phyloP scores from a whole-genome alignment of 176 grass and related monocot species.

The Lolium rigidum region DNA sequence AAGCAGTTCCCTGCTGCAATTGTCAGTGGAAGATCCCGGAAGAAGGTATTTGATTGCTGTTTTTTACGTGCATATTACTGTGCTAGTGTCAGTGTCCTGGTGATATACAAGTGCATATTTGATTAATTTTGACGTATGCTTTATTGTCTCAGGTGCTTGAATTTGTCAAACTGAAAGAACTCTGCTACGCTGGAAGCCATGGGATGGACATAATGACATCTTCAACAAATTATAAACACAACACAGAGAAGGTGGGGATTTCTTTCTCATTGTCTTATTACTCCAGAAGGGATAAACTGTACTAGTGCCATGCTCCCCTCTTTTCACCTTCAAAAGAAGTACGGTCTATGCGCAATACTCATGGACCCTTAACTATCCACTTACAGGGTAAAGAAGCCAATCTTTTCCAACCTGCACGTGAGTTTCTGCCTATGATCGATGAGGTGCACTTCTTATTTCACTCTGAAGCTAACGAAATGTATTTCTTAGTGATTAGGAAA shows the following conservation, averaged over 20 bases:
- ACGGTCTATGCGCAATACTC: neutral
- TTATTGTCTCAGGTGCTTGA: conserved; percentile 61
- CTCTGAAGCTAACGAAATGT: conserved; percentile 10
- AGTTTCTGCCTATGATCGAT: conserved; percentile 93
- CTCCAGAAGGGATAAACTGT: neutral
- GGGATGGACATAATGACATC: conserved; percentile 94
- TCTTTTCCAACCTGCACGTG: conserved; percentile 88
- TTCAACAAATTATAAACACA: conserved; percentile 37
- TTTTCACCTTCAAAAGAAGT: neutral
- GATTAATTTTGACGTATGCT: conserved; percentile 3
- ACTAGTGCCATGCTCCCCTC: neutral
- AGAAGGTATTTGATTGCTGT: conserved; percentile 57
- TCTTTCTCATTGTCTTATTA: neutral
- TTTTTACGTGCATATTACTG: neutral
- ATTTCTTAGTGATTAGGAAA: neutral
- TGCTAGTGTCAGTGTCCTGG: neutral
- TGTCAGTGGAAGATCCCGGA: conserved; percentile 90
- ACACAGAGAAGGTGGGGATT: conserved; percentile 43
- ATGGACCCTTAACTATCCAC: conserved; percentile 12
- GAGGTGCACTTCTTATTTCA: conserved; percentile 60
- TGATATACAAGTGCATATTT: neutral
- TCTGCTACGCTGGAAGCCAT: conserved; percentile 97
- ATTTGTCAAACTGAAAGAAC: conserved; percentile 87
- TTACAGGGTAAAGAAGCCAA: conserved; percentile 63
- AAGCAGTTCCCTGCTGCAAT: conserved; percentile 87